Evolutionary conservation across 805 yeast genomes (phyloP).

Genomic region (Zygotorulaspora florentina): DNA sequence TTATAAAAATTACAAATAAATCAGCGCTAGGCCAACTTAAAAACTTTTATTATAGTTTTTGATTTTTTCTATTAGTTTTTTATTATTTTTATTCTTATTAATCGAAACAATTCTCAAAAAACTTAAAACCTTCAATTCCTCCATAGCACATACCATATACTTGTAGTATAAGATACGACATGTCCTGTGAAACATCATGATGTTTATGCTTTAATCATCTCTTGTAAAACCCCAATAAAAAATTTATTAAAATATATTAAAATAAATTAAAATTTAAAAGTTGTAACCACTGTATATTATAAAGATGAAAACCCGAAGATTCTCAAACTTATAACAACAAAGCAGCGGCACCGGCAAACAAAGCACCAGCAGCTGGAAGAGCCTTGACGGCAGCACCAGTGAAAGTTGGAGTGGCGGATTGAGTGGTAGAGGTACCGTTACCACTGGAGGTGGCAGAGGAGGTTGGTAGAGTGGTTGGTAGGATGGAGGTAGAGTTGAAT

Average conservation of each 20-base stretch:
- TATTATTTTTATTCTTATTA: not conserved
- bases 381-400: constrained; percentile 45
- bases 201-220: constrained; percentile 5
- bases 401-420: constrained; percentile 33
- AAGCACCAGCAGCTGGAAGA: constrained; percentile 46
- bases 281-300: not conserved
- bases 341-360: constrained; percentile 48
- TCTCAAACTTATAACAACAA: constrained; percentile 40
- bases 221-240: constrained; percentile 1
- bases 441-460: constrained; percentile 23
- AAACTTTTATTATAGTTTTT: constrained; percentile 2
- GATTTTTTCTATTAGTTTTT: constrained; percentile 1
- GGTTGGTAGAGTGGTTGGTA: too few relatives aligned
- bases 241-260: not conserved
- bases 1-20: constrained; percentile 1
- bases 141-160: not conserved
- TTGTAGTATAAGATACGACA: not conserved
- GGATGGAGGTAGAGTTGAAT: constrained; percentile 11
- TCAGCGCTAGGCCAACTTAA: not conserved
- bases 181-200: too few relatives aligned
- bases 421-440: constrained; percentile 20
- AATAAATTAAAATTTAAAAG: not conserved
- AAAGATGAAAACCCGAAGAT: not conserved
- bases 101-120: constrained; percentile 1
- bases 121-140: constrained; percentile 1